phyloP scores from a whole-genome alignment of 495 filamentous ascomycete genomes.

The Penicillium canariense region DNA sequence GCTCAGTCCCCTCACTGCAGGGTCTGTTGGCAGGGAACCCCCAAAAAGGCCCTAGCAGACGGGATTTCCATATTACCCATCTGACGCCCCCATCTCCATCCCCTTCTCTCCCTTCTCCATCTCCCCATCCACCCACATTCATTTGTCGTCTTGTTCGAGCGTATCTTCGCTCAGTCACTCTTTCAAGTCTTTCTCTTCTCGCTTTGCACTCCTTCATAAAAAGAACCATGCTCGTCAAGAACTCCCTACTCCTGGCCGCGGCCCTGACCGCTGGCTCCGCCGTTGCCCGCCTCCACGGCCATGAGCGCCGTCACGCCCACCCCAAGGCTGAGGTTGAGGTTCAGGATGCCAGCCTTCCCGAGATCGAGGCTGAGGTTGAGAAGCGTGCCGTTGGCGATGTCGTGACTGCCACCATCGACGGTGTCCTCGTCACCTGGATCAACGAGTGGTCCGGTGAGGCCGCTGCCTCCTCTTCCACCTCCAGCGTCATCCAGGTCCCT shows the following conservation, averaged over 20 bases:
- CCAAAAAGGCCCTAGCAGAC: too few species aligned
- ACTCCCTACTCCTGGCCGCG: constrained; percentile 38
- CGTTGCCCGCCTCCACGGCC: constrained; percentile 44
- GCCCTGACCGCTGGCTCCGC: constrained; percentile 44
- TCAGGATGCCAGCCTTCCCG: too few species aligned
- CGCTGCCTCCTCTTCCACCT: constrained; percentile 21
- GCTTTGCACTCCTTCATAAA: constrained; percentile 15
- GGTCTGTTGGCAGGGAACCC: neutral
- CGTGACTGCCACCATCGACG: constrained; percentile 63
- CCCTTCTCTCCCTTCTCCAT: constrained; percentile 17
- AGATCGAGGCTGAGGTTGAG: constrained; percentile 39
- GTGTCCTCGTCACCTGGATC: constrained; percentile 58
- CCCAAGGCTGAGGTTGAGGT: constrained; percentile 27
- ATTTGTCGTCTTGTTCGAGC: constrained; percentile 25
- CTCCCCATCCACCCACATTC: constrained; percentile 24
- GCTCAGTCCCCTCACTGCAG: neutral
- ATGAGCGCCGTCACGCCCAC: constrained; percentile 46
- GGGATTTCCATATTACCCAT: constrained; percentile 14
- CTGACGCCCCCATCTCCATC: constrained; percentile 16
- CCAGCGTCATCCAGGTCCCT: constrained; percentile 18
- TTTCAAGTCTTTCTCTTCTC: constrained; percentile 25
- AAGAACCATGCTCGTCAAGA: constrained; percentile 42
- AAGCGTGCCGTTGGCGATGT: constrained; percentile 45
- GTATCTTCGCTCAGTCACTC: constrained; percentile 32
- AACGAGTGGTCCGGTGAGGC: constrained; percentile 57